These are phyloP conservation scores for Kazachstania sp. DNA, from an alignment of 1,139 yeast species.

Conservation along the genomic window DNA sequence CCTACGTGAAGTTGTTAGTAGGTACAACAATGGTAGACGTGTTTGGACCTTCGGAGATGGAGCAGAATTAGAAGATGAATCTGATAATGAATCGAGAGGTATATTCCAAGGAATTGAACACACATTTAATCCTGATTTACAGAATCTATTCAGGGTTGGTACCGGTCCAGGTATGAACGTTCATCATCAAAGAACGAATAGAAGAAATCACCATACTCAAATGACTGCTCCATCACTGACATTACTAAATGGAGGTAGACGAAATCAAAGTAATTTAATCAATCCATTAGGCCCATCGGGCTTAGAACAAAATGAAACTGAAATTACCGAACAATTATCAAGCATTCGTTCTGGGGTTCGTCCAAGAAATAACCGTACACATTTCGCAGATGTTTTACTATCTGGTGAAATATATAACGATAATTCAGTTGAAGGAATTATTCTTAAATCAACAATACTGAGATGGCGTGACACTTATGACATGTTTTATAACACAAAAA, in stretches of 20 bases:
- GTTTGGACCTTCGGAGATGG: conserved; percentile 29
- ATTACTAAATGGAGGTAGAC: conserved; percentile 22
- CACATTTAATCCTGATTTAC: conserved; percentile 25
- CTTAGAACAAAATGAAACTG: conserved; percentile 29
- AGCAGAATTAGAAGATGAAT: conserved; percentile 26
- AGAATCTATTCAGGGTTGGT: conserved; percentile 25
- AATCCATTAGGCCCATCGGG: conserved; percentile 31
- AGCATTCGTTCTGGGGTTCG: conserved; percentile 22
- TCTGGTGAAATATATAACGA: conserved; percentile 29
- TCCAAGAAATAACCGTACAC: conserved; percentile 21
- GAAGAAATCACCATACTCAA: conserved; percentile 17
- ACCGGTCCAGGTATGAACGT: conserved; percentile 14
- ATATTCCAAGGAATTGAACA: conserved; percentile 30
- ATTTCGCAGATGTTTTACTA: conserved; percentile 26
- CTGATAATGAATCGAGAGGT: conserved; percentile 28
- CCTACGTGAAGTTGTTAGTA: conserved; percentile 8
- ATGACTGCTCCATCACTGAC: conserved; percentile 25
- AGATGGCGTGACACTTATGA: conserved; percentile 61
- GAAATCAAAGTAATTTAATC: conserved; percentile 25
- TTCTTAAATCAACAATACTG: conserved; percentile 50
- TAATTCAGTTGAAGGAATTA: conserved; percentile 26
- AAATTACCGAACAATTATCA: conserved; percentile 23
- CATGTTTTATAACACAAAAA: conserved; percentile 40
- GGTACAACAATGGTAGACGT: conserved; percentile 17
- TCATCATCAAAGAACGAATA: conserved; percentile 15